These are phyloP conservation scores for Oidiodendron maius DNA, from an alignment of 495 filamentous ascomycete species.

Conservation along the genomic window DNA sequence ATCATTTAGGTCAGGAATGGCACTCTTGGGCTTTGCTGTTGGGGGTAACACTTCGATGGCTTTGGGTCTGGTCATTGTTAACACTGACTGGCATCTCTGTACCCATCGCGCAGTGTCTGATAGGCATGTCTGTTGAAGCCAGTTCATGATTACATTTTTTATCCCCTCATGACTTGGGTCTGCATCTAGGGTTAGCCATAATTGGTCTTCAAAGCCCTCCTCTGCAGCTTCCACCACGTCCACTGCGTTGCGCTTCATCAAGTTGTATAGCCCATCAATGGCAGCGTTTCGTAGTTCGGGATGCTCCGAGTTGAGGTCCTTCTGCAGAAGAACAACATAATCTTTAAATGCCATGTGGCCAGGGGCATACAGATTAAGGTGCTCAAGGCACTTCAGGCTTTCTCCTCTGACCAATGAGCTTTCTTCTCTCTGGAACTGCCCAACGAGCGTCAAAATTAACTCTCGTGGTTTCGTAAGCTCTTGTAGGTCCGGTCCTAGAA, in stretches of 20 bases:
- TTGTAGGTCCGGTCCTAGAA: constrained; percentile 91
- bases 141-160: constrained; percentile 77
- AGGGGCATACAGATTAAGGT: constrained; percentile 87
- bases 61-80: constrained; percentile 77
- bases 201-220: constrained; percentile 75
- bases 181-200: constrained; percentile 83
- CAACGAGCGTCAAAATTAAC: constrained; percentile 79
- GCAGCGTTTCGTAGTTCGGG: constrained; percentile 69
- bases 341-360: constrained; percentile 73
- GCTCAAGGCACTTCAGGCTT: constrained; percentile 79
- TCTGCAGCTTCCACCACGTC: constrained; percentile 69
- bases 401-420: constrained; percentile 67
- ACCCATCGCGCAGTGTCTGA: constrained; percentile 77
- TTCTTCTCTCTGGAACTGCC: constrained; percentile 76
- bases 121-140: constrained; percentile 82
- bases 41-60: constrained; percentile 42
- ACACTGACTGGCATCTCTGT: constrained; percentile 75
- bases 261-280: constrained; percentile 81
- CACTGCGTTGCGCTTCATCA: constrained; percentile 88
- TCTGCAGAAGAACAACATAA: constrained; percentile 79
- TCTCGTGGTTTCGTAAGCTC: constrained; percentile 89
- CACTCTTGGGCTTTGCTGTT: constrained; percentile 40
- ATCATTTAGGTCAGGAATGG: constrained; percentile 74
- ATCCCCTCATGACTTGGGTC: constrained; percentile 69
- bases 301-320: constrained; percentile 62